Base-by-base conservation (phyloP, 1,284 basidiomycete species). In the Ustilago trichophora region DNA sequence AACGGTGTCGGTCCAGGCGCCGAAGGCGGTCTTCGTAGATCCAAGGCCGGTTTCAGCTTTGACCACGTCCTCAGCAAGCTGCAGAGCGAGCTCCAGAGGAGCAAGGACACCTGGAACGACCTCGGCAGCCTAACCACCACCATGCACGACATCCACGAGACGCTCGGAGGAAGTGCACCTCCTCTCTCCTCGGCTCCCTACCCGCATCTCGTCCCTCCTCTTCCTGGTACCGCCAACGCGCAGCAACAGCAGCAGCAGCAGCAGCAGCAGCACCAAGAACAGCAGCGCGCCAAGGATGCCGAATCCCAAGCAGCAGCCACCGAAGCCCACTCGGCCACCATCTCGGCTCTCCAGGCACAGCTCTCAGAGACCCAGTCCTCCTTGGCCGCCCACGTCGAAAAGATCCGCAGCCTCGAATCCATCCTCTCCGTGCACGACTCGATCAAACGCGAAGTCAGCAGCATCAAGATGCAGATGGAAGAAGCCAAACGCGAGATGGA, bases 121-220 rank as follows among this genome's bases (percentile, higher is more conserved):
- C 85, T 99, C 5, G 88, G 89, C 72, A 87, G 87, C 0, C 84
- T 98, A 32, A 90, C 88, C 18, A 86, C 86, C n/a, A 86, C 90
- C 2, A 92, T 98, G 87, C 88, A 85, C 40, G 93, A 97, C 31
- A 92, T 98, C 40, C 90, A 93, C 64, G 93, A 96, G 73, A 93
- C 92, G 0, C 85, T 99, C 3, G 91, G 91, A 26, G 94, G 94
- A 5, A 87, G 88, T 36, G 50, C 64, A 78, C 55, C 81, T 68
- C 60, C 80, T 66, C 27, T 82, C 46, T 66, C 72, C n/a, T 67
- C 73, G 68, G 41, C 79, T 10, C 73, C 77, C 2, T 77, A 74
- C 37, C 79, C 70, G 25, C 77, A 81, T 36, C 54, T 80, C 24
- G 79, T 81, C 3, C 79, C 79, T 9, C 55, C 66, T 26, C 51